Evolutionary conservation across 2,329 filamentous ascomycete species (phyloP).

Genomic region (Oidium heveae): DNA sequence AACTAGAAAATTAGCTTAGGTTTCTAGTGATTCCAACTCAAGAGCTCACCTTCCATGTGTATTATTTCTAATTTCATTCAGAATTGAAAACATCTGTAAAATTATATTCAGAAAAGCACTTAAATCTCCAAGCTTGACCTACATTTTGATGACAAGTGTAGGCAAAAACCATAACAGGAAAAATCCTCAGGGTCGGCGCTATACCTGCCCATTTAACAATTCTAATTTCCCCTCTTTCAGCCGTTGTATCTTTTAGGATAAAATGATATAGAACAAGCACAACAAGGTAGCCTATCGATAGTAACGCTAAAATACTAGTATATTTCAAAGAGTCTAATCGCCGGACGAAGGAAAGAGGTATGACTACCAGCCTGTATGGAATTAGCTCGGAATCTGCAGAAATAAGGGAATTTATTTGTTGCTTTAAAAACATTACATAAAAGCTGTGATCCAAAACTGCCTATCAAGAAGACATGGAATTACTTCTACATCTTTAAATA

Average conservation of each 20-base stretch:
- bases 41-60: conserved; percentile 28
- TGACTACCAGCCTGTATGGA: conserved; percentile 48
- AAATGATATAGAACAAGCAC: conserved; percentile 88
- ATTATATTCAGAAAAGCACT: too few relatives aligned
- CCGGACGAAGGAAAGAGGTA: conserved; percentile 77
- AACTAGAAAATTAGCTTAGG: conserved; percentile 1
- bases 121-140: conserved; percentile 4
- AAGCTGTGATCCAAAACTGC: conserved; percentile 93
- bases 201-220: conserved; percentile 57
- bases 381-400: conserved; percentile 2
- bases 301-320: conserved; percentile 71
- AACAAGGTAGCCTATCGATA: conserved; percentile 86
- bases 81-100: conserved; percentile 79
- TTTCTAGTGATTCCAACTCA: too few relatives aligned
- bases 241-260: conserved; percentile 46
- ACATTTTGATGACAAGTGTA: conserved; percentile 98
- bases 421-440: conserved; percentile 34
- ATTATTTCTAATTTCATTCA: conserved; percentile 82
- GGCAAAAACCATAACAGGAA: conserved; percentile 95
- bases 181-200: conserved; percentile 53
- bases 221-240: conserved; percentile 48
- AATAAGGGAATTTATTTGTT: not conserved
- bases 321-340: conserved; percentile 91
- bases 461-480: conserved; percentile 61
- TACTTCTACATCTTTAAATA: conserved; percentile 36